Base-by-base conservation (phyloP, 176 grass and related monocot genomes). In the Oryza nivara region DNA sequence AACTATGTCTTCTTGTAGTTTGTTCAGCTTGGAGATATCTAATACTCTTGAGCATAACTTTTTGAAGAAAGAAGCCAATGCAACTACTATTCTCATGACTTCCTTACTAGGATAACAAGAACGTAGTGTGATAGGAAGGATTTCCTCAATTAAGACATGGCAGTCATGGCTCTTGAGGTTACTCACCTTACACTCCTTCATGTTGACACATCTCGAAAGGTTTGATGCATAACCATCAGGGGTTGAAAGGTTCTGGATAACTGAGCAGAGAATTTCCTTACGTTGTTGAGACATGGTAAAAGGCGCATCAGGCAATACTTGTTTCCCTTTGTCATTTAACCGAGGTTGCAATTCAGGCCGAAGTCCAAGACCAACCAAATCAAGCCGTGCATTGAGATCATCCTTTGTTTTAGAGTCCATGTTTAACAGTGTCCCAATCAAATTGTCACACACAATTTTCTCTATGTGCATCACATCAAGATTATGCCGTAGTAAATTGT, bases 401-500 rank as follows among this genome's bases (percentile, higher is more conserved):
- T n/a, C n/a, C n/a, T 75, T 75, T 35, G 26, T 52, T 20, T 75
- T 75, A 54, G 34, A 75, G 7, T 5, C 12, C 28, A 74, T 36
- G 35, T 52, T 22, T 9, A 75, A 20, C 4, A 75, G 16, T 75
- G 35, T 36, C 35, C 35, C 4, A 4, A 36, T 4, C 35, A 36
- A 36, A 36, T 36, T 36, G 3, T 36, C 35, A 36, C 35, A 36
- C 35, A 36, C 35, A 36, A 5, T 36, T 36, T 75, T 74, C 25
- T 74, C 72, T 52, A 74, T 74, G 16, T 74, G 46, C 72, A 74
- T 74, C 46, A 52, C 72, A 9, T 74, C 73, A 9, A 54, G 46
- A 75, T 75, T 75, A 34, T 75, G 46, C 14, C 73, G 73, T 47
- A 75, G 32, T n/a, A 34, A 35, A 6, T 75, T 75, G 26, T 75